A percentile compares a stretch with the other conserved stretches of the same genome.
Conservation (phyloP, 495 filamentous ascomycete genomes). For the Physcia stellaris region DNA sequence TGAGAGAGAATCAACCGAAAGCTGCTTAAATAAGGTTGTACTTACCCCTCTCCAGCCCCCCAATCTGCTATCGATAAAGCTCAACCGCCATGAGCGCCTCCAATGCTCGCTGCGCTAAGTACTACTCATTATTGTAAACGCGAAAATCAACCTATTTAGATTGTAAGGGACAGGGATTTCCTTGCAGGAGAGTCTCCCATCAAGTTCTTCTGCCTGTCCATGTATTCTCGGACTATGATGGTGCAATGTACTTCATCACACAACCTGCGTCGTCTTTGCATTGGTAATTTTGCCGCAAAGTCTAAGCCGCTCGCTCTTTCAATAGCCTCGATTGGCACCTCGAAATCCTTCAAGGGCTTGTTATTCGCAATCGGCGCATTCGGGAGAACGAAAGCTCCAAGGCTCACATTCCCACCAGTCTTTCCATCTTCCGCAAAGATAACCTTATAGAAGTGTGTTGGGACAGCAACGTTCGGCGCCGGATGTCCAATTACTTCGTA, state of each 20-base stretch:
- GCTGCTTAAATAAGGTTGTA: no score
- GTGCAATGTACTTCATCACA: conserved; percentile 77
- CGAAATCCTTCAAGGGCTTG: conserved; percentile 74
- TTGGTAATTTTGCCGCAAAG: conserved; percentile 69
- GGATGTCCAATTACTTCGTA: conserved; percentile 97
- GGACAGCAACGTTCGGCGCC: conserved; percentile 88
- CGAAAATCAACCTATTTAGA: no score
- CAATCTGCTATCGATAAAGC: no score
- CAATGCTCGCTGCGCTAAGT: no score
- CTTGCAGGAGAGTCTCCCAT: conserved; percentile 9
- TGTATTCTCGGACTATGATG: conserved; percentile 64
- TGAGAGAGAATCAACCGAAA: no score
- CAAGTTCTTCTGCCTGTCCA: conserved; percentile 18
- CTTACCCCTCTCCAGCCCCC: no score
- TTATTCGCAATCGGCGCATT: conserved; percentile 83
- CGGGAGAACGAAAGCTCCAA: conserved; percentile 90
- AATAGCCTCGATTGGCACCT: conserved; percentile 83
- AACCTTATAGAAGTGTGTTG: conserved; percentile 98
- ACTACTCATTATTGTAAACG: no score
- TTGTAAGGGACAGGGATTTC: no score
- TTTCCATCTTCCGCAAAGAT: conserved; percentile 83
- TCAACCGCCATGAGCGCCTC: no score
- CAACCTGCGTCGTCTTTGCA: conserved; percentile 56
- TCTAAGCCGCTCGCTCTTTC: conserved; percentile 86
- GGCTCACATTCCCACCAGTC: conserved; percentile 59